Conservation (phyloP, 2,329 filamentous ascomycete genomes). For the Rutstroemia sp. region DNA sequence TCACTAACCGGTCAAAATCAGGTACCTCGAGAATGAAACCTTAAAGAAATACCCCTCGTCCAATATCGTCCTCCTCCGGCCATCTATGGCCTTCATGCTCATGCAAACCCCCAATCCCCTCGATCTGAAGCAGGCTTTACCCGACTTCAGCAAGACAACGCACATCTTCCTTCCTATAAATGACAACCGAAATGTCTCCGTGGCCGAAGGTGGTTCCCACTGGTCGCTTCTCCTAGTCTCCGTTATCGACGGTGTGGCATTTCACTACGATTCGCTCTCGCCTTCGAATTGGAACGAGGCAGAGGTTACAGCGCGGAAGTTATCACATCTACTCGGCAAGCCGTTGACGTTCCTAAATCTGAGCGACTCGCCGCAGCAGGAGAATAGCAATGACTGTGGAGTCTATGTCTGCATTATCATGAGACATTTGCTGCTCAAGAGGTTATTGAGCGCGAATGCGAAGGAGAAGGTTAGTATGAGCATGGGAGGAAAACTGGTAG, state of each 20-base stretch:
- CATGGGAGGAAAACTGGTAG: slow-evolving; percentile 75
- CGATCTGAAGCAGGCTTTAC: slow-evolving; percentile 59
- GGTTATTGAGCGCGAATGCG: slow-evolving; percentile 70
- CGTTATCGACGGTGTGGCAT: slow-evolving; percentile 80
- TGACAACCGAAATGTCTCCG: slow-evolving; percentile 67
- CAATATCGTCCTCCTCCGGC: slow-evolving; percentile 82
- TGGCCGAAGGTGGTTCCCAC: slow-evolving; percentile 85
- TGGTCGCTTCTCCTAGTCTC: slow-evolving; percentile 92
- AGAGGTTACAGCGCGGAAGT: slow-evolving; percentile 57
- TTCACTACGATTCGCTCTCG: slow-evolving; percentile 89
- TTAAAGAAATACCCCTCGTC: slow-evolving; percentile 73
- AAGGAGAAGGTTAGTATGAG: slow-evolving; percentile 91
- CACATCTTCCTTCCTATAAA: slow-evolving; percentile 97
- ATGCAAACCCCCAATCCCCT: slow-evolving; percentile 61
- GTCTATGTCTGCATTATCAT: slow-evolving; percentile 95
- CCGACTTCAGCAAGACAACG: slow-evolving; percentile 71
- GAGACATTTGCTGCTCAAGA: slow-evolving; percentile 83
- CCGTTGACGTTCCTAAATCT: slow-evolving; percentile 72
- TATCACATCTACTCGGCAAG: slow-evolving; percentile 60
- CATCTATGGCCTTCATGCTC: slow-evolving; percentile 87
- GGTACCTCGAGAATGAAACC: slow-evolving; percentile 84
- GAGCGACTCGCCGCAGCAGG: slow-evolving; percentile 80
- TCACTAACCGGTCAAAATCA: slow-evolving; percentile 21
- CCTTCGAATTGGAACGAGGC: slow-evolving; percentile 72
- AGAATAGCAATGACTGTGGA: slow-evolving; percentile 88